phyloP scores from a whole-genome alignment of 441 rosid species.

The Breynia disticha region DNA sequence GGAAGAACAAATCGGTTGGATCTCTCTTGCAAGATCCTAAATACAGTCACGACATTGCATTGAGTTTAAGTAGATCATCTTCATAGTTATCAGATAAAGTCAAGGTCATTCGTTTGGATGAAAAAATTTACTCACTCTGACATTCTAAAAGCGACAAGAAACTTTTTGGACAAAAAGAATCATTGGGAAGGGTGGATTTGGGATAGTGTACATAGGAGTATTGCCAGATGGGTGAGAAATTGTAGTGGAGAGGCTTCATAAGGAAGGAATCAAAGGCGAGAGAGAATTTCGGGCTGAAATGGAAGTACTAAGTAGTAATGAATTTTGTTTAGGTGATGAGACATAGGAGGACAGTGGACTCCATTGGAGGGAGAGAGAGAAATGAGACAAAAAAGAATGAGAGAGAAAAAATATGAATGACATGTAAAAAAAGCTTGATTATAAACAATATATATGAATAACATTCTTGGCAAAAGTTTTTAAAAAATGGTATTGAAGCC shows the following conservation, averaged over 20 bases:
- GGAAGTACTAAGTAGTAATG: conserved; percentile 71
- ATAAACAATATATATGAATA: too few species aligned
- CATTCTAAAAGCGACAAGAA: conserved; percentile 68
- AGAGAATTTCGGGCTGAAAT: conserved; percentile 79
- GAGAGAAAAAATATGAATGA: too few species aligned
- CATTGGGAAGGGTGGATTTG: conserved; percentile 81
- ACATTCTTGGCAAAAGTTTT: too few species aligned
- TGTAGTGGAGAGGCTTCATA: conserved; percentile 78
- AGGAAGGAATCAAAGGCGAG: conserved; percentile 78
- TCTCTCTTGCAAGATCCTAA: conserved; percentile 44
- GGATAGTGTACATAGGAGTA: conserved; percentile 65
- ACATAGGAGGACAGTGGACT: too few species aligned
- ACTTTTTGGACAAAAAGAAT: conserved; percentile 63
- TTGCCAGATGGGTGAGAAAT: conserved; percentile 78
- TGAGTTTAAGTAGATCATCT: conserved; percentile 59
- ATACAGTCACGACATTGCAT: conserved; percentile 36
- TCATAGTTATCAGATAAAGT: conserved; percentile 62
- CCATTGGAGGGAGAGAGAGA: too few species aligned
- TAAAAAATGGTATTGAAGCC: too few species aligned
- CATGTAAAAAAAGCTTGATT: too few species aligned
- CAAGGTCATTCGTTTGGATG: conserved; percentile 66
- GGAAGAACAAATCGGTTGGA: conserved; percentile 25
- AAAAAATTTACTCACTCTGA: conserved; percentile 64
- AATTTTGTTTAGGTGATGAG: too few species aligned
- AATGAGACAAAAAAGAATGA: too few species aligned